Evolutionary conservation across 2,329 filamentous ascomycete species (phyloP).

Genomic region (Botrytis deweyae): DNA sequence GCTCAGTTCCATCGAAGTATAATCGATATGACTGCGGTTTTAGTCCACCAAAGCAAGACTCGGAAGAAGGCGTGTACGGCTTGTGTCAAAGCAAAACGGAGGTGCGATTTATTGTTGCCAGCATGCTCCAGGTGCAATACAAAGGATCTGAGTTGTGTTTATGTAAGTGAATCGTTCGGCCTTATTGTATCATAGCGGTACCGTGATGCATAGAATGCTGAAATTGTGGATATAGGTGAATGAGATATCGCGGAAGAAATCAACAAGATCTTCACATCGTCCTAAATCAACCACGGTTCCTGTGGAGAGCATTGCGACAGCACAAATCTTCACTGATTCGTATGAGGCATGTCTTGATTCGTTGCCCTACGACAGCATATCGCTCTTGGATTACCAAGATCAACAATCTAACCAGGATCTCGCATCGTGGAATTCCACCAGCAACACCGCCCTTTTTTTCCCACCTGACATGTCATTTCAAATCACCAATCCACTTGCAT

Average conservation of each 20-base stretch:
- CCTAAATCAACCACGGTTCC: neutral
- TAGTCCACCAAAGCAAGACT: slow-evolving; percentile 18
- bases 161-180: slow-evolving; percentile 24
- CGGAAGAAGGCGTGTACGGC: slow-evolving; percentile 29
- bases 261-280: slow-evolving; percentile 1
- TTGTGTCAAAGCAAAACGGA: slow-evolving; percentile 33
- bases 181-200: neutral
- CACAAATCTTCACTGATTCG: neutral
- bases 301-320: neutral
- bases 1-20: neutral
- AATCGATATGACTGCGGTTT: neutral
- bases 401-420: neutral
- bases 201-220: neutral
- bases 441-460: neutral
- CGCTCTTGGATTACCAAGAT: neutral
- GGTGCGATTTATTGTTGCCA: slow-evolving; percentile 33
- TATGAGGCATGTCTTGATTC: neutral
- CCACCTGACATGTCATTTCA: neutral
- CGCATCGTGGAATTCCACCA: neutral
- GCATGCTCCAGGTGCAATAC: slow-evolving; percentile 28
- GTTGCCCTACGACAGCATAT: neutral
- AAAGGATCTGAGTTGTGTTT: slow-evolving; percentile 26
- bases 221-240: slow-evolving; percentile 3
- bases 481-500: too few relatives aligned
- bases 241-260: neutral